Evolutionary conservation across 495 filamentous ascomycete genomes (phyloP), one percentile per base, ranked within the genome.

Genomic region (Venustampulla echinocandica): DNA sequence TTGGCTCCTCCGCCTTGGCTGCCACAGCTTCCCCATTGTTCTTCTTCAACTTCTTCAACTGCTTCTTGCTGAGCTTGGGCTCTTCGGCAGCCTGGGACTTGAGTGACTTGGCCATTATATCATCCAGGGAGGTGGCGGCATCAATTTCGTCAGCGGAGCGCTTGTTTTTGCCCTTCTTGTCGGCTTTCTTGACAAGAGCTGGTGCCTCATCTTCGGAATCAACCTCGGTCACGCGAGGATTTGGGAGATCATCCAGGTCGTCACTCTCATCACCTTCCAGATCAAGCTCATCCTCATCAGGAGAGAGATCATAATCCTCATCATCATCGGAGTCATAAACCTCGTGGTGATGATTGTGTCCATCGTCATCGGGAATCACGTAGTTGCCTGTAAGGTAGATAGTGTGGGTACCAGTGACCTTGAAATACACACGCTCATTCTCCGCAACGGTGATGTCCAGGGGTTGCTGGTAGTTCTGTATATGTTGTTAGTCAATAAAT

Each of bases 1-100:
- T 76, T 9, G 69, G 65, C 49, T 78, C 77, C 53, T 79, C 72
- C 23, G 61, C 48, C 63, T 82, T 77, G 36, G 69, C 70, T 38
- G 70, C 62, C 47, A 82, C 74, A 36, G 90, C 80, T 52, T 94
- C 81, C 37, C 90, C 90, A 60, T 90, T 82, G 71, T 95, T 96
- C 71, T 92, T 93, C 82, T 97, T 97, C 17, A 94, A 74, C 76
- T 96, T 99, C 80, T 99, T 97, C 58, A 82, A 80, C 65, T 98
- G 87, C 73, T 95, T 97, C 78, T 97, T 95, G 75, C 80, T 90
- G 42, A 93, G 57, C 50, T 59, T 59, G 17, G 46, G 49, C 36
- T 59, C 53, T 21, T 53, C 53, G 37, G 64, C 54, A 32, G 55
- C 45, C 39, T 66, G 60, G 10, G 49, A 24, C 50, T 59, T 59